A percentile compares a stretch with the other conserved stretches of the same genome.
Evolutionary conservation across 768 basidiomycete genomes (phyloP).

Genomic region (Strobilomyces dryophilus): DNA sequence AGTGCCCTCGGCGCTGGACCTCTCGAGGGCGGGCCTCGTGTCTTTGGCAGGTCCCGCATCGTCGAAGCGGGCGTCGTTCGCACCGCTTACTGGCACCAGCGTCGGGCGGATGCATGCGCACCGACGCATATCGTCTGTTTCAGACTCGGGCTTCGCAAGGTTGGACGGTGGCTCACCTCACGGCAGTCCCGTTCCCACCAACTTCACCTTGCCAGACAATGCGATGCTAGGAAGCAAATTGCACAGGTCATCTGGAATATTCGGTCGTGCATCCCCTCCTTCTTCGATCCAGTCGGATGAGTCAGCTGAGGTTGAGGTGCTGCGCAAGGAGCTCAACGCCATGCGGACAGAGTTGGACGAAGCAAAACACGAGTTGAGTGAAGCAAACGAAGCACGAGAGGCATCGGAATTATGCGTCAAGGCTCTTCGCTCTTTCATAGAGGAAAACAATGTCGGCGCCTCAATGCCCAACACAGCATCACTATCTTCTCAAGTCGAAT

Average conservation of each 20-base stretch:
- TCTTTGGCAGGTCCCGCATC: constrained; percentile 44
- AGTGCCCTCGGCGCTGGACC: constrained; percentile 47
- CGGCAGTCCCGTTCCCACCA: constrained; percentile 32
- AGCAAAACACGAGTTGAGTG: constrained; percentile 62
- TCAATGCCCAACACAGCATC: constrained; percentile 11
- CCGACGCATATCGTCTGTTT: constrained; percentile 71
- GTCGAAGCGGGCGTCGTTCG: constrained; percentile 71
- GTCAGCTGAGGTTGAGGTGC: constrained; percentile 46
- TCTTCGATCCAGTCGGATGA: constrained; percentile 27
- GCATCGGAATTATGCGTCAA: constrained; percentile 84
- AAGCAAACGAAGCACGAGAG: constrained; percentile 78
- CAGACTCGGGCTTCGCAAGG: constrained; percentile 48
- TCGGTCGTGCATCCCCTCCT: constrained; percentile 48
- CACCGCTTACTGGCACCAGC: constrained; percentile 59
- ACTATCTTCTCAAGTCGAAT: constrained; percentile 27
- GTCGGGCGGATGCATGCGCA: constrained; percentile 47
- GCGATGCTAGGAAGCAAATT: constrained; percentile 14
- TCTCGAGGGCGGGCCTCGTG: constrained; percentile 45
- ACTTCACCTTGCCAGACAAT: constrained; percentile 34
- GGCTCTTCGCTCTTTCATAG: constrained; percentile 79
- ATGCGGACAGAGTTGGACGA: constrained; percentile 60
- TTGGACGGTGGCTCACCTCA: constrained; percentile 31
- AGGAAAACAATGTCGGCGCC: constrained; percentile 61
- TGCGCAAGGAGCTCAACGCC: constrained; percentile 56
- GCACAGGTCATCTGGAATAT: constrained; percentile 45